A percentile compares a stretch with the other conserved stretches of the same genome.
Conservation (phyloP, 73 alveolate genomes). For the Tetrahymena borealis region DNA sequence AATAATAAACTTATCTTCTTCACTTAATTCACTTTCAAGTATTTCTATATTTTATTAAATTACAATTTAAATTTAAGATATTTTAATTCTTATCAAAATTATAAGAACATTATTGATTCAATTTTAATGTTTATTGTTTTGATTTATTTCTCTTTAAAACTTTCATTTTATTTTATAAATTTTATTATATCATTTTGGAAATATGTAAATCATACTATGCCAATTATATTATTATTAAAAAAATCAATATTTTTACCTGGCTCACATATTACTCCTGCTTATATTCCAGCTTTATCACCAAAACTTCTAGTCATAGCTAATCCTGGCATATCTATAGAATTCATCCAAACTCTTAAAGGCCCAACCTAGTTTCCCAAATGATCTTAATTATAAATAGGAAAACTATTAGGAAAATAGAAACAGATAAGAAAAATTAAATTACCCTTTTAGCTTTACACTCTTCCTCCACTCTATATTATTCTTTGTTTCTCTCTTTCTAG, state of each 20-base stretch:
- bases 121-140: too few relatives aligned
- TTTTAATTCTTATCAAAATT: too few relatives aligned
- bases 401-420: neutral
- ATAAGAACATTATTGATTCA: too few relatives aligned
- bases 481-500: slow-evolving; percentile 77
- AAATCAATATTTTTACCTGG: slow-evolving; percentile 47
- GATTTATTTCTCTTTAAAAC: too few relatives aligned
- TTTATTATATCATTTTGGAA: too few relatives aligned
- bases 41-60: too few relatives aligned
- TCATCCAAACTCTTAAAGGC: slow-evolving; percentile 59
- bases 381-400: neutral
- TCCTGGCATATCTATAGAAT: slow-evolving; percentile 49
- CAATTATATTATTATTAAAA: too few relatives aligned
- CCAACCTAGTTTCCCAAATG: slow-evolving; percentile 46
- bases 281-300: slow-evolving; percentile 49
- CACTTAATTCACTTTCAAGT: slow-evolving; percentile 2
- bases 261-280: slow-evolving; percentile 58
- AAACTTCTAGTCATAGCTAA: slow-evolving; percentile 64
- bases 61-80: too few relatives aligned
- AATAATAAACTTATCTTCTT: slow-evolving; percentile 30
- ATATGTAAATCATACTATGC: too few relatives aligned
- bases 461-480: slow-evolving; percentile 70
- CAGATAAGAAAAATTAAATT: neutral
- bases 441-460: slow-evolving; percentile 71
- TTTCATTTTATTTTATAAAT: too few relatives aligned